These are phyloP conservation scores for Calamus simplicifolius DNA, from an alignment of 176 grass and related monocot genomes.

Conservation along the genomic window DNA sequence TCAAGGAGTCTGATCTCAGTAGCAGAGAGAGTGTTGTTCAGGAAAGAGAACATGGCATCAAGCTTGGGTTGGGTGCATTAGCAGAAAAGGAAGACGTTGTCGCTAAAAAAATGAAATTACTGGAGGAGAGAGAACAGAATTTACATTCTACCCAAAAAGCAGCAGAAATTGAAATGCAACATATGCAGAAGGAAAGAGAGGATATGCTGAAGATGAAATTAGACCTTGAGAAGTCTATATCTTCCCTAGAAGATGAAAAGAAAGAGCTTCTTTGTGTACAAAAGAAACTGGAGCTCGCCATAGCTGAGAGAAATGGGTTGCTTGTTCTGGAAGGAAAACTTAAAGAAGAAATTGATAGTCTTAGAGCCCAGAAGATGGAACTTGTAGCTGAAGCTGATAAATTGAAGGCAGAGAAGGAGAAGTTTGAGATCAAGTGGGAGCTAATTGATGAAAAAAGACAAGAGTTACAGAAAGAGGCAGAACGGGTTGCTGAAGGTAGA, in stretches of 20 bases:
- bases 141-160: slow-evolving; percentile 29
- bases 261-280: slow-evolving; percentile 35
- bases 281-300: slow-evolving; percentile 51
- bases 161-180: slow-evolving; percentile 16
- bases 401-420: slow-evolving; percentile 82
- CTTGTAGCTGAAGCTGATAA: slow-evolving; percentile 64
- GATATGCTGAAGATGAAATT: slow-evolving; percentile 45
- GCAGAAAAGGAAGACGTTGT: slow-evolving; percentile 48
- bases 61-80: slow-evolving; percentile 35
- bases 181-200: slow-evolving; percentile 44
- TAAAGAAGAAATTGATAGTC: slow-evolving; percentile 88
- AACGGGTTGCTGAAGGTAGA: slow-evolving; percentile 55
- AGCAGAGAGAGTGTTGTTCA: slow-evolving; percentile 26
- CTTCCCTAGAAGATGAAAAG: slow-evolving; percentile 59
- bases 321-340: slow-evolving; percentile 59
- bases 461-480: slow-evolving; percentile 59
- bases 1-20: slow-evolving; percentile 43
- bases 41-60: slow-evolving; percentile 30
- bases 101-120: slow-evolving; percentile 36
- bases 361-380: slow-evolving; percentile 69
- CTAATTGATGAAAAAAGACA: slow-evolving; percentile 82
- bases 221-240: slow-evolving; percentile 59
- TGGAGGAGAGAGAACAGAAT: slow-evolving; percentile 42
- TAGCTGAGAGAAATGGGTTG: slow-evolving; percentile 58
- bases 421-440: slow-evolving; percentile 95